A percentile compares a stretch with the other conserved stretches of the same genome.
Evolutionary conservation across 2,329 filamentous ascomycete genomes (phyloP).

Genomic region (Byssothecium circinans): DNA sequence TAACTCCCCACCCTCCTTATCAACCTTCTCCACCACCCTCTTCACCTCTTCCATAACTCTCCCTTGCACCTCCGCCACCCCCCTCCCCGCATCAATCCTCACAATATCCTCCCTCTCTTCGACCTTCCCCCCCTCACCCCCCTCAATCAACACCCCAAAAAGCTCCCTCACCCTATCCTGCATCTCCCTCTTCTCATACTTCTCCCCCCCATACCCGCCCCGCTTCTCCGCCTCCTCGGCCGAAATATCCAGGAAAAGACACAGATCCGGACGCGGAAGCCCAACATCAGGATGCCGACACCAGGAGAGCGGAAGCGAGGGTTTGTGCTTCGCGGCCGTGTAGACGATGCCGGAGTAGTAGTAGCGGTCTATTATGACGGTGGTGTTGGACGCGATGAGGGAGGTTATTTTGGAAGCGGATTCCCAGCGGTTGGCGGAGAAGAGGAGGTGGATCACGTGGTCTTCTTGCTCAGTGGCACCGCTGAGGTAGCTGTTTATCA

Average conservation of each 20-base stretch:
- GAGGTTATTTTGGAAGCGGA: constrained; percentile 46
- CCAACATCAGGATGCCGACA: constrained; percentile 82
- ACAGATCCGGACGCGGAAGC: constrained; percentile 82
- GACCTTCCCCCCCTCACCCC: constrained; percentile 44
- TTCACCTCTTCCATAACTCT: constrained; percentile 30
- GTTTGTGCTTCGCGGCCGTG: constrained; percentile 81
- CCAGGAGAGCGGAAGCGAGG: constrained; percentile 72
- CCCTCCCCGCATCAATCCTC: constrained; percentile 57
- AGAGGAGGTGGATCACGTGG: constrained; percentile 86
- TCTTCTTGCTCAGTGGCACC: constrained; percentile 75
- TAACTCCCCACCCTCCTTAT: constrained; percentile 20
- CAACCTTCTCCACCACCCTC: constrained; percentile 30
- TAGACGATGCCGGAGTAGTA: constrained; percentile 95
- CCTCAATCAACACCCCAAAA: constrained; percentile 61
- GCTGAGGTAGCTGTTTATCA: constrained; percentile 83
- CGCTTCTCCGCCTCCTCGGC: constrained; percentile 70
- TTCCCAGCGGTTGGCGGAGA: constrained; percentile 92
- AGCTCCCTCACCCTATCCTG: constrained; percentile 76
- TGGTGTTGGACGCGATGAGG: constrained; percentile 65
- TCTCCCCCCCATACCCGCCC: constrained; percentile 86
- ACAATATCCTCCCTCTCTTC: constrained; percentile 56
- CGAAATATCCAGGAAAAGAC: constrained; percentile 82
- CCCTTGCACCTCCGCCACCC: constrained; percentile 54
- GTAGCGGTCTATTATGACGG: constrained; percentile 86
- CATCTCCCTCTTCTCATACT: constrained; percentile 84